Evolutionary conservation across 2,329 filamentous ascomycete species (phyloP).

Genomic region (Botryotinia globosa): DNA sequence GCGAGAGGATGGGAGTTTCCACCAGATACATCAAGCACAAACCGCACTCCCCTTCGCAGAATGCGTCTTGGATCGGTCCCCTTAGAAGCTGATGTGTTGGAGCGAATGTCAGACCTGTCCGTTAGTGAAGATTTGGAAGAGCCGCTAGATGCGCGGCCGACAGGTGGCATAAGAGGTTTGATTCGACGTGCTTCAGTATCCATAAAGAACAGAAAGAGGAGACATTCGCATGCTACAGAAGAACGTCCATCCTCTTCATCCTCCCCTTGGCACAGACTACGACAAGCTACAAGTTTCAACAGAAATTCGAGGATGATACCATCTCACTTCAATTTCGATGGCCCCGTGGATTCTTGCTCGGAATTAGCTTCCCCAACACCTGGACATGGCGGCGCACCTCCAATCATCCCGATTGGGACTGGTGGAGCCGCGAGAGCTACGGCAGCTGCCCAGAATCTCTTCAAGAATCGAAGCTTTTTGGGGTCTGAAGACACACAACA

Average conservation of each 20-base stretch:
- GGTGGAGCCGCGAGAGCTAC: constrained; percentile 59
- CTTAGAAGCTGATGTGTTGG: not conserved
- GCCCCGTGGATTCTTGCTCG: constrained; percentile 27
- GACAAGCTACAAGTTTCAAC: constrained; percentile 37
- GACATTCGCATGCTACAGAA: constrained; percentile 34
- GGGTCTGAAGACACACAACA: constrained; percentile 34
- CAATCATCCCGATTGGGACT: constrained; percentile 57
- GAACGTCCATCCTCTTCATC: constrained; percentile 31
- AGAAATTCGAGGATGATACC: constrained; percentile 31
- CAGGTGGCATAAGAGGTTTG: constrained; percentile 25
- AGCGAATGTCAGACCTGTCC: constrained; percentile 10
- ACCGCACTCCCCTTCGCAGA: constrained; percentile 38
- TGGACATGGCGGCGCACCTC: constrained; percentile 50
- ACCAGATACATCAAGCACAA: not conserved
- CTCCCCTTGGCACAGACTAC: constrained; percentile 33
- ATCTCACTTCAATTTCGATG: constrained; percentile 22
- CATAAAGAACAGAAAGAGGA: constrained; percentile 34
- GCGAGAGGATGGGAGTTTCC: not conserved
- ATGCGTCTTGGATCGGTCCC: constrained; percentile 16
- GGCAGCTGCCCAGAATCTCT: constrained; percentile 54
- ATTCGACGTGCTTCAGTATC: constrained; percentile 37
- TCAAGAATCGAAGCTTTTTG: constrained; percentile 44
- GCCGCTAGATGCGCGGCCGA: not conserved
- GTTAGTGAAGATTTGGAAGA: constrained; percentile 8
- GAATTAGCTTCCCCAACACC: constrained; percentile 32